Evolutionary conservation across 805 yeast species (phyloP), one percentile per base, ranked within the genome.

Genomic region (Barnettozyma salicaria): DNA sequence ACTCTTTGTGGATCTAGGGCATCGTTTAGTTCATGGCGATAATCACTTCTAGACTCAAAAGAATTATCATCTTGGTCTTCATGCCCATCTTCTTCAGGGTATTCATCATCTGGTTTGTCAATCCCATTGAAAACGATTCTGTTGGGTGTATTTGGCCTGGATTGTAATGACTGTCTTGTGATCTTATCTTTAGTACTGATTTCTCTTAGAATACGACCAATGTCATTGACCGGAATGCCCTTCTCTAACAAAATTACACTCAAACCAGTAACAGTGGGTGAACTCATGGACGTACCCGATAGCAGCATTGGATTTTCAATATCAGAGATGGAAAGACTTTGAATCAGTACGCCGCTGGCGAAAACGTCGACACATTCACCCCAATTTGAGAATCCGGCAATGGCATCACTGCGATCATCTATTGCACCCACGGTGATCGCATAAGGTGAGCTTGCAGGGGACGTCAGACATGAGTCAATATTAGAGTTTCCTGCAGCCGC

Each of bases 401-500:
- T 65, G 3, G 66, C 49, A 49, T 86, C 95, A 6, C 68, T 68
- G 14, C 70, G 54, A 53, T 85, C 95, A 52, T 87, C 90, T 34
- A 88, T 76, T 4, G 96, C 95, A 1, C 96, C 97, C 7, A 89
- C 94, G 0, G 95, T 78, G 4, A 86, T 73, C 0, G 85, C 87
- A 34, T 64, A 63, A 2, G 61, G 63, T 1, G 90, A 80, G 25
- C 90, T 80, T 1, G 95, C 94, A 0, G 97, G 97, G 39, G 94
- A 84, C n/a, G 79, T 74, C 40, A 66, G 57, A 51, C 97, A 89
- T 0, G 97, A 95, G 54, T 86, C 76, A 14, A 73, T 57, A 46
- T 79, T 77, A 19, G 80, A 68, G 57, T 89, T 89, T 1, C 97
- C 97, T 0, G 96, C 96, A 0, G 96, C 96, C 6, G 70, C 87